These are phyloP conservation scores for Urostyla sp. DNA, from an alignment of 73 alveolate genomes.

Conservation along the genomic window DNA sequence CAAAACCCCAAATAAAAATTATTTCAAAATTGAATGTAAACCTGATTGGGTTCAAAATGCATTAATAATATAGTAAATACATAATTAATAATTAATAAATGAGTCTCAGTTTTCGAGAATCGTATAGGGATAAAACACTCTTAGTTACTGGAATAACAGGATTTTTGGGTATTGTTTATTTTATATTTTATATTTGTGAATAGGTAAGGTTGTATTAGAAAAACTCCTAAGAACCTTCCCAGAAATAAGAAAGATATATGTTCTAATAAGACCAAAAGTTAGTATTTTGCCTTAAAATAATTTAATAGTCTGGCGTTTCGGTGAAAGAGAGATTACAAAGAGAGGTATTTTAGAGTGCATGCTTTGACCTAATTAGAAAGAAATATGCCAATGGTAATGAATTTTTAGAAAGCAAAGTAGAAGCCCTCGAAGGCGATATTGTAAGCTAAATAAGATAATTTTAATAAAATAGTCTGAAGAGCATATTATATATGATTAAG, in stretches of 20 bases:
- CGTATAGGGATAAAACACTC: conserved; percentile 56
- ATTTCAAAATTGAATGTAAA: neutral
- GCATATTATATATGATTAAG: conserved; percentile 12
- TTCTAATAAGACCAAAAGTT: conserved; percentile 60
- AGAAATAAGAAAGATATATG: conserved; percentile 55
- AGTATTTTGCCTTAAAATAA: neutral
- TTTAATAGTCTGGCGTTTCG: conserved; percentile 31
- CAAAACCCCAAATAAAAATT: neutral
- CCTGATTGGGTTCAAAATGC: neutral
- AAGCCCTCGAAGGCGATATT: conserved; percentile 67
- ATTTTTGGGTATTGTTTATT: conserved; percentile 32
- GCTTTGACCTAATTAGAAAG: conserved; percentile 24
- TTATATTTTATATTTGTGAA: neutral
- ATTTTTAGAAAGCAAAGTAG: conserved; percentile 43
- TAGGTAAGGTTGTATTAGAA: conserved; percentile 71
- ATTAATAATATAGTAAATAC: no score
- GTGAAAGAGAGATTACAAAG: conserved; percentile 45
- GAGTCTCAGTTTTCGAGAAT: conserved; percentile 36
- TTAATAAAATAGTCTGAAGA: neutral
- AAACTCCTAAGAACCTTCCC: conserved; percentile 52
- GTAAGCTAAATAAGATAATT: conserved; percentile 5
- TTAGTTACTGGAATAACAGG: conserved; percentile 75
- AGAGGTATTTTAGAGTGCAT: conserved; percentile 34
- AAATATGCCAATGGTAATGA: conserved; percentile 25
- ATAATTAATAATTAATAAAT: no score